Evolutionary conservation across 2,329 filamentous ascomycete genomes (phyloP), one percentile per base, ranked within the genome.

Genomic region (Chaetomium sp.): DNA sequence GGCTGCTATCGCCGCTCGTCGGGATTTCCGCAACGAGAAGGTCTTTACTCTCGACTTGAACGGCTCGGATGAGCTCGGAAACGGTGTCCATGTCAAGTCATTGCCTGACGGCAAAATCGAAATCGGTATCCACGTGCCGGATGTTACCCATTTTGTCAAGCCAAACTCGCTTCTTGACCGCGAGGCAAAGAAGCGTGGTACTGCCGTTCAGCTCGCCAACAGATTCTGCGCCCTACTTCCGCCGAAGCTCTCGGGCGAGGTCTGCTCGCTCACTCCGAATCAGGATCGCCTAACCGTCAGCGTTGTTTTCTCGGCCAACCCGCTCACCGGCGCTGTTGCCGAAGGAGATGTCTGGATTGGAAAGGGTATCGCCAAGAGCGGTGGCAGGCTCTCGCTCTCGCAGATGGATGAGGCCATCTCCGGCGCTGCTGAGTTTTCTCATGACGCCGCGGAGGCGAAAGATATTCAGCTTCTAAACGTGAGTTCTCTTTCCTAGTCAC

Each of bases 131-230:
- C 95, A 99, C 78, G 91, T 99, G 74, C 88, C 94, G 35, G 95
- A 99, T 77, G 90, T 98, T 70, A 90, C 95, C 67, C 92, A 99
- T 79, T 99, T 99, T 75, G 92, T 99, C 76, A 98, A 98, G 84
- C 84, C 90, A 56, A 96, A 96, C 81, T 97, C 93, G 19, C 86
- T 98, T 54, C 93, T 98, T 58, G 95, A 99, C 74, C 90, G 95
- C 55, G 95, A 99, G 79, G 95, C 95, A 12, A 97, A 95, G 86
- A 99, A 98, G 84, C 92, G 95, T 70, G 94, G 94, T 67, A 98
- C 93, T 64, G 93, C 93, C 42, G 95, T 99, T 27, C 96, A 98
- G 75, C 84, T 99, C 68, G 90, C 97, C 80, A 95, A 97, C 81
- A 89, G 93, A 42, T 81, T 90, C 81, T 82, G 94, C 86, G 83